These are phyloP conservation scores for Verticillium klebahnii DNA, from an alignment of 2,329 filamentous ascomycete genomes.

Conservation along the genomic window DNA sequence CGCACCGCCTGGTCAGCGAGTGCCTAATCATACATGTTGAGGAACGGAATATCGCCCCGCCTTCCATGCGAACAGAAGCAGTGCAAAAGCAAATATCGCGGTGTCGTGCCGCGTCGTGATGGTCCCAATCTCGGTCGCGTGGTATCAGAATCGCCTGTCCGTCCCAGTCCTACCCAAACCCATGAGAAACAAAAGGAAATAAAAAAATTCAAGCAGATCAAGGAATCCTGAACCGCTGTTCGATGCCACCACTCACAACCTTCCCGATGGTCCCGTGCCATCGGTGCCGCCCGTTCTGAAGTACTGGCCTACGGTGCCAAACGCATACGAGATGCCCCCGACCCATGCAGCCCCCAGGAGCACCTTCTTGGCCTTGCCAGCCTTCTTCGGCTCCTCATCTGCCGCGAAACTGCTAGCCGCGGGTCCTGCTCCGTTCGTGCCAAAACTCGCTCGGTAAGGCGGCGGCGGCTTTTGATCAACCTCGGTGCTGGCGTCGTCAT, in stretches of 20 bases:
- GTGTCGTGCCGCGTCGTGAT: background rate
- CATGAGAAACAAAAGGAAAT: background rate
- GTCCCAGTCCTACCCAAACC: background rate
- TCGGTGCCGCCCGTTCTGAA: slow-evolving; percentile 44
- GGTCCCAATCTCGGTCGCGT: background rate
- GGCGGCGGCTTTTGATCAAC: slow-evolving; percentile 23
- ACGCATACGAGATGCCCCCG: slow-evolving; percentile 51
- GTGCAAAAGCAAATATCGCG: background rate
- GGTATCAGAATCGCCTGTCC: background rate
- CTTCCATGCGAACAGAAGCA: background rate
- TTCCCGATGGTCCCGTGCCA: slow-evolving; percentile 27
- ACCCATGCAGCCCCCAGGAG: slow-evolving; percentile 50
- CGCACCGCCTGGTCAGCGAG: background rate
- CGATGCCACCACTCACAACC: background rate
- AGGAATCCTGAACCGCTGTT: background rate
- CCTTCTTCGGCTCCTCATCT: slow-evolving; percentile 36
- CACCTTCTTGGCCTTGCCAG: slow-evolving; percentile 40
- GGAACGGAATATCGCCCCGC: background rate
- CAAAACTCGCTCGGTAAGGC: slow-evolving; percentile 28
- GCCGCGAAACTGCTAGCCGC: slow-evolving; percentile 23
- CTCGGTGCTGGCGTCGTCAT: slow-evolving; percentile 28
- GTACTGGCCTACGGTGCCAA: slow-evolving; percentile 55
- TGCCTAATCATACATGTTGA: background rate
- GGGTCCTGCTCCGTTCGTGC: slow-evolving; percentile 21
- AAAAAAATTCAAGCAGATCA: background rate